Conservation (phyloP, 2,329 filamentous ascomycete genomes). For the Hypoxylon sp. region DNA sequence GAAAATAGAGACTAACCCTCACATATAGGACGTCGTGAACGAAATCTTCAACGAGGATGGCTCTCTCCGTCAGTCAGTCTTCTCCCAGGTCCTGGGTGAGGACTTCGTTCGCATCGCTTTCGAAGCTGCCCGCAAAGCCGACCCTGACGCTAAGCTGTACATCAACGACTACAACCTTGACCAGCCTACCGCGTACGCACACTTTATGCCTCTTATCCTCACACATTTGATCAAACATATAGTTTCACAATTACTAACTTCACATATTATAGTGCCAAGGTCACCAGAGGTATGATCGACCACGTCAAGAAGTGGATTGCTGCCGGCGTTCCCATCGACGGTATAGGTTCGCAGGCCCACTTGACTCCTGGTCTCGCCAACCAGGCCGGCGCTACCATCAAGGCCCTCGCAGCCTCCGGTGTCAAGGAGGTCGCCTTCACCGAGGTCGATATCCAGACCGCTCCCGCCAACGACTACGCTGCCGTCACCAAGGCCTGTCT, state of each 20-base stretch:
- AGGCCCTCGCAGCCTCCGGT: conserved; percentile 63
- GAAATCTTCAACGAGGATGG: conserved; percentile 76
- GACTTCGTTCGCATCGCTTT: conserved; percentile 80
- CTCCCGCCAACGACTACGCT: conserved; percentile 70
- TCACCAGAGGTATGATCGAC: conserved; percentile 64
- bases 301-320: conserved; percentile 75
- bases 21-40: conserved; percentile 70
- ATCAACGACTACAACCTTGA: conserved; percentile 84
- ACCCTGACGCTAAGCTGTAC: conserved; percentile 78
- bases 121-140: conserved; percentile 75
- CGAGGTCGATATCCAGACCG: conserved; percentile 75
- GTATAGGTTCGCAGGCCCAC: conserved; percentile 70
- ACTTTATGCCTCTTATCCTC: neutral
- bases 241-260: conserved; percentile 14
- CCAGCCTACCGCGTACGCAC: conserved; percentile 61
- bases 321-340: conserved; percentile 73
- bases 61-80: conserved; percentile 71
- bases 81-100: conserved; percentile 78
- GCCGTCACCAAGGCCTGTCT: conserved; percentile 72
- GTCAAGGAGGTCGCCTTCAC: conserved; percentile 70
- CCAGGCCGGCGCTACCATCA: conserved; percentile 61
- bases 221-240: too few relatives aligned
- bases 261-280: conserved; percentile 62
- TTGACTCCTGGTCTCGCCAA: conserved; percentile 60
- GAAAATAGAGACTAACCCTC: conserved; percentile 63